Evolutionary conservation across 2,329 filamentous ascomycete species (phyloP), one percentile per base, ranked within the genome.

Genomic region (Elsinoe fawcettii): DNA sequence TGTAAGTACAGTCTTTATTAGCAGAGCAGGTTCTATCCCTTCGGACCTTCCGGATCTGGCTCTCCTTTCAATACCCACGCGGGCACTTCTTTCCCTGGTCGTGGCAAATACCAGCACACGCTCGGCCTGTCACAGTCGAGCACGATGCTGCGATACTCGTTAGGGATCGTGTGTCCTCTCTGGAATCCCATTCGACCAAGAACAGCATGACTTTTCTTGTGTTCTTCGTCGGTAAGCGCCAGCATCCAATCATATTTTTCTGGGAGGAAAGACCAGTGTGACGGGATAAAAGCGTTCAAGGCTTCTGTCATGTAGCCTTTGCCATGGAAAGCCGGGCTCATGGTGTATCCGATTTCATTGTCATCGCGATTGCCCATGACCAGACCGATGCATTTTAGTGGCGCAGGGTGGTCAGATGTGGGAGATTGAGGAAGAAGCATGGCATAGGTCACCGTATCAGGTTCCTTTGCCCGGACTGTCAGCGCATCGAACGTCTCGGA

Each of bases 291-390:
- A 2, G 60, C 60, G 23, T 36, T 36, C 60, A 64, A 14, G 6
- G 62, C 62, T 37, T 63, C 61, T 27, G 60, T 58, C 12, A 61
- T 61, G 41, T 58, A 62, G 2, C 62, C 62, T 30, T 57, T 51
- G 39, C 62, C 61, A 55, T 58, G 60, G 16, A 55, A 44, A 5
- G 36, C 37, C 5, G 61, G 57, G 37, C 51, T 51, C 34, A 62
- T 62, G 16, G 58, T 55, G 51, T 64, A 64, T 8, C 61, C 61
- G 27, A 64, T 58, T 27, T 62, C 57, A n/a, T 61, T 60, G 16
- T 57, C 41, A 18, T n/a, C 18, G 53, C 41, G 43, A n/a, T 41
- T 49, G 11, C 62, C 60, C 8, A 58, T 41, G 9, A 59, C 11
- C 39, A 43, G 39, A 43, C 39, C 39, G 2, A 43, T 43, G 18